These are phyloP conservation scores for Cordyceps fumosorosea DNA, from an alignment of 2,329 filamentous ascomycete species.

Conservation along the genomic window DNA sequence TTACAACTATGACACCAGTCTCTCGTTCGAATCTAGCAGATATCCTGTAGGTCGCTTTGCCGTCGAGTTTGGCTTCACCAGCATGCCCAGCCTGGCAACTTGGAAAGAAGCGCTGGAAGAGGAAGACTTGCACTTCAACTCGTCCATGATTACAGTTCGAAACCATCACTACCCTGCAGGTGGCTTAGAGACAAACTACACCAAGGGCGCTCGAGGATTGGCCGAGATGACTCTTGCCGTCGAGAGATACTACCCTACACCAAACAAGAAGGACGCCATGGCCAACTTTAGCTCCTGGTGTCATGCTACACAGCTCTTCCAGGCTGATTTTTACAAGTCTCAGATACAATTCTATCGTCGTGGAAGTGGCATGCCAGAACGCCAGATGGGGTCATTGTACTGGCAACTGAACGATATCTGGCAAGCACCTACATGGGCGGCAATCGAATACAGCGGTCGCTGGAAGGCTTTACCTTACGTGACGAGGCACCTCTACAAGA, in stretches of 20 bases:
- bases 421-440: slow-evolving; percentile 58
- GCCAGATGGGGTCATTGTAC: slow-evolving; percentile 54
- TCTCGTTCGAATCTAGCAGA: neutral
- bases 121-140: slow-evolving; percentile 12
- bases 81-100: slow-evolving; percentile 9
- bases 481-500: slow-evolving; percentile 49
- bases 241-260: slow-evolving; percentile 49
- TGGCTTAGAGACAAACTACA: neutral
- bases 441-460: slow-evolving; percentile 55
- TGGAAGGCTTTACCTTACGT: slow-evolving; percentile 58
- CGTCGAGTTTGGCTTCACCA: slow-evolving; percentile 10
- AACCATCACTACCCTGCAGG: slow-evolving; percentile 47
- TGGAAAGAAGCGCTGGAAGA: slow-evolving; percentile 7
- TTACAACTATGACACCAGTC: slow-evolving; percentile 8
- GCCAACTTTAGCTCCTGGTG: slow-evolving; percentile 58
- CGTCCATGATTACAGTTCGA: neutral
- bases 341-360: slow-evolving; percentile 57
- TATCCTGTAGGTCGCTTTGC: slow-evolving; percentile 9
- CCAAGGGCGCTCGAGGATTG: slow-evolving; percentile 29
- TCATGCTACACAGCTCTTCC: slow-evolving; percentile 56
- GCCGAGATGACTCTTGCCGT: slow-evolving; percentile 53
- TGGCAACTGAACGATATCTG: slow-evolving; percentile 62
- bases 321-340: slow-evolving; percentile 54
- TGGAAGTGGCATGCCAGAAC: slow-evolving; percentile 49
- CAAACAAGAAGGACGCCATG: slow-evolving; percentile 42